These are phyloP conservation scores for Eleusine indica DNA, from an alignment of 176 grass and related monocot genomes.

Conservation along the genomic window DNA sequence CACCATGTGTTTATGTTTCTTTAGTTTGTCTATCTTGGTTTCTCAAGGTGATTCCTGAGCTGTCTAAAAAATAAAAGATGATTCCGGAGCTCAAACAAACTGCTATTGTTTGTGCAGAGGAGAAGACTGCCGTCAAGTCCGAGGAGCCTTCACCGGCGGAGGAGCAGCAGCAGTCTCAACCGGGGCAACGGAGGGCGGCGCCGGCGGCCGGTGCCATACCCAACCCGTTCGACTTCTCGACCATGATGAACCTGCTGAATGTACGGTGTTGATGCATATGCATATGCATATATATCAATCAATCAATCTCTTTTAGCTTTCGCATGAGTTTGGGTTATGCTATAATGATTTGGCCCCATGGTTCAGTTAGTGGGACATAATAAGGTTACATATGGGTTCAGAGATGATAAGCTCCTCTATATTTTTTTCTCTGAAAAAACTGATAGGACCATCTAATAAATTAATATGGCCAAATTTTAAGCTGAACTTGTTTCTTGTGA, in stretches of 20 bases:
- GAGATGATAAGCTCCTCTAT: background rate
- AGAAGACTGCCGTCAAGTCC: conserved; percentile 51
- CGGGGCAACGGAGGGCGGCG: conserved; percentile 11
- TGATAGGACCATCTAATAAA: background rate
- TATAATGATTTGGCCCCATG: background rate
- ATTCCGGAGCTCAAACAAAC: background rate
- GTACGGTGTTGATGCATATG: conserved; percentile 46
- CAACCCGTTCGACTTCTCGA: conserved; percentile 91
- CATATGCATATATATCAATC: background rate
- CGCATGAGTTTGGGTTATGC: background rate
- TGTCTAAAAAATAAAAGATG: background rate
- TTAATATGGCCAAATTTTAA: background rate
- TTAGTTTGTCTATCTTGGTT: background rate
- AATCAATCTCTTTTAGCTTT: background rate
- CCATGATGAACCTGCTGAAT: conserved; percentile 80
- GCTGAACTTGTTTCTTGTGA: background rate
- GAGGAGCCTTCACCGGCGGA: conserved; percentile 44
- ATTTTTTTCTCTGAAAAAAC: background rate
- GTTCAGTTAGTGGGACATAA: background rate
- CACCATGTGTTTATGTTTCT: background rate
- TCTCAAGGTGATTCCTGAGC: background rate
- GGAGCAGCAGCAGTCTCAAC: conserved; percentile 29
- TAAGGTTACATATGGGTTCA: background rate
- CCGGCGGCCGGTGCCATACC: conserved; percentile 33
- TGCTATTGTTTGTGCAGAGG: conserved; percentile 45